Conservation (phyloP, 2,329 filamentous ascomycete species). For the Colletotrichum sp. region DNA sequence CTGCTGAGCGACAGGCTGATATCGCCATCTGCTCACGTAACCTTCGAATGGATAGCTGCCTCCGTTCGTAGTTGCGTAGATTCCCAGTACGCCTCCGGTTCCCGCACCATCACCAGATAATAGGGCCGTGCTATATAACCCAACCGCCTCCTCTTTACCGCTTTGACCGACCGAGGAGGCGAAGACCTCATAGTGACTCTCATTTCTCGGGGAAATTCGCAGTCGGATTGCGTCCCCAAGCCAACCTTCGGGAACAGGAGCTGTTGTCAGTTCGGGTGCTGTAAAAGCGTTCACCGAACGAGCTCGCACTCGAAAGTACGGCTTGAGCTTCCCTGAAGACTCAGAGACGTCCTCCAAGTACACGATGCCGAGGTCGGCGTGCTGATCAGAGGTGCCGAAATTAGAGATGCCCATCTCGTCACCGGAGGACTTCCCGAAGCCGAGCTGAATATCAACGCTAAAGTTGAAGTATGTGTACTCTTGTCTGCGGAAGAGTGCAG, state of each 20-base stretch:
- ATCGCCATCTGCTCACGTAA: neutral
- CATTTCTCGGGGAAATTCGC: neutral
- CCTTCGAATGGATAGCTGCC: neutral
- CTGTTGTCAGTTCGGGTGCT: neutral
- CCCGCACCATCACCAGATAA: neutral
- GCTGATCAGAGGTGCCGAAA: neutral
- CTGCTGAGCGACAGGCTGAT: neutral
- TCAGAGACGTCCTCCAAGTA: neutral
- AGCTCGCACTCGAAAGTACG: neutral
- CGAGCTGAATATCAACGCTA: neutral
- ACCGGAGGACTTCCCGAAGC: neutral
- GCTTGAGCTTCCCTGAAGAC: neutral
- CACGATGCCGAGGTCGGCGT: neutral
- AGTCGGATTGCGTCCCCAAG: neutral
- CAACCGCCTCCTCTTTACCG: neutral
- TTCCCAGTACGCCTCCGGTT: neutral
- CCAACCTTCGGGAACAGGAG: neutral
- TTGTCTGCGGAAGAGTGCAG: neutral
- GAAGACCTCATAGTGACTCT: neutral
- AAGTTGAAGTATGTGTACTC: neutral
- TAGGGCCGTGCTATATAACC: neutral
- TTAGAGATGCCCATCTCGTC: neutral
- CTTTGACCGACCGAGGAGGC: neutral
- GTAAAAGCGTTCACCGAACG: neutral
- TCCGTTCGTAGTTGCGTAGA: neutral